Evolutionary conservation across 2,329 filamentous ascomycete species (phyloP).

Genomic region (Xylariaceae sp.): DNA sequence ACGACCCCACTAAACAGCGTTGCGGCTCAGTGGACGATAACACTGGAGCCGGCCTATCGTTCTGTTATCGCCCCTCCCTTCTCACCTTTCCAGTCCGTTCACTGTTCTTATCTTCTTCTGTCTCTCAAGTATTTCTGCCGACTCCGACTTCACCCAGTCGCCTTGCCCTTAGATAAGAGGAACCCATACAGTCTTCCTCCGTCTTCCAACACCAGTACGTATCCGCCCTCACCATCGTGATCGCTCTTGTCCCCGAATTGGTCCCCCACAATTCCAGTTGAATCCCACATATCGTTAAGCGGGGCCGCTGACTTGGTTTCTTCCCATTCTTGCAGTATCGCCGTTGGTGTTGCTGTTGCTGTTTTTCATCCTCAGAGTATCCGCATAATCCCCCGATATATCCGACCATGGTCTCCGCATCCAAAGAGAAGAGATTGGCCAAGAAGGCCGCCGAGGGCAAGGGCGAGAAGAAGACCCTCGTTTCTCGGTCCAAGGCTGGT

Average conservation of each 20-base stretch:
- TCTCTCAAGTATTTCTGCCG: slow-evolving; percentile 1
- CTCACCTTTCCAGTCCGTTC: neutral
- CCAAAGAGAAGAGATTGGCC: slow-evolving; percentile 67
- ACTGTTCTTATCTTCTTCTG: slow-evolving; percentile 8
- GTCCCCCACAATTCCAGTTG: no score
- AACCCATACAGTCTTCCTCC: neutral
- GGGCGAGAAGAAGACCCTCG: slow-evolving; percentile 70
- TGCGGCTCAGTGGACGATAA: slow-evolving; percentile 2
- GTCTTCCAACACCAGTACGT: neutral
- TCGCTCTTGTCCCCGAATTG: slow-evolving; percentile 2
- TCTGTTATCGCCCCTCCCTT: slow-evolving; percentile 9
- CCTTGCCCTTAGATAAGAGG: neutral
- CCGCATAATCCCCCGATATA: neutral
- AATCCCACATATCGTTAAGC: neutral
- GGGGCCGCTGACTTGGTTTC: slow-evolving; percentile 12
- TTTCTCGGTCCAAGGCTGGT: slow-evolving; percentile 59
- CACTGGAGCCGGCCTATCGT: neutral
- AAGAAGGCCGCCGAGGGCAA: slow-evolving; percentile 69
- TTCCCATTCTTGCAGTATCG: neutral
- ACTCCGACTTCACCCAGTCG: slow-evolving; percentile 6
- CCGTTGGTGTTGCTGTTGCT: neutral
- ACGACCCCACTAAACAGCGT: slow-evolving; percentile 1
- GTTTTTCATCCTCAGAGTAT: neutral
- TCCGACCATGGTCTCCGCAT: slow-evolving; percentile 59
- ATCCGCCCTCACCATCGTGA: slow-evolving; percentile 22